Evolutionary conservation across 2,329 filamentous ascomycete genomes (phyloP).

Genomic region (Malbranchea cinnamomea): DNA sequence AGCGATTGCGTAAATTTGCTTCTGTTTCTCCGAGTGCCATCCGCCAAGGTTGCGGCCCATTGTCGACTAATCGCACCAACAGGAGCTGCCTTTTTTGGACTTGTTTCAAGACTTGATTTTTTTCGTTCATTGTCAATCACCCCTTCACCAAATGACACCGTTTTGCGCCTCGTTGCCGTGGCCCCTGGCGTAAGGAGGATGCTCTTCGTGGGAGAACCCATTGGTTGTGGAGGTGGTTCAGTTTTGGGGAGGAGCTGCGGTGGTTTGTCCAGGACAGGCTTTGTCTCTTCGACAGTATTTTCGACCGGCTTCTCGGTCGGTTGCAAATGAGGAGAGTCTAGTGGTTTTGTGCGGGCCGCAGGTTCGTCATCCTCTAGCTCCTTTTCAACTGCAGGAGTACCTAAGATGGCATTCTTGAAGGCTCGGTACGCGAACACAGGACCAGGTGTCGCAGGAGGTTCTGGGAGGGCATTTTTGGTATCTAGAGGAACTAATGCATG

Average conservation of each 20-base stretch:
- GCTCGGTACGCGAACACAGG: conserved; percentile 53
- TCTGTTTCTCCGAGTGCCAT: conserved; percentile 13
- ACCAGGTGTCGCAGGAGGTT: conserved; percentile 49
- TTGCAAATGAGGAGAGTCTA: conserved; percentile 12
- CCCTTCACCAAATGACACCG: conserved; percentile 44
- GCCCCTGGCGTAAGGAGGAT: conserved; percentile 51
- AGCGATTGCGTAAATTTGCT: conserved; percentile 28
- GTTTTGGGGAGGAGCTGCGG: conserved; percentile 6
- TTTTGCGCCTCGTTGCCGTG: conserved; percentile 40
- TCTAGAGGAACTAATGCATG: conserved; percentile 52
- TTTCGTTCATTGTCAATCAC: conserved; percentile 43
- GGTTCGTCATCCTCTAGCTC: conserved; percentile 16
- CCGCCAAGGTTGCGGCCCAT: conserved; percentile 6
- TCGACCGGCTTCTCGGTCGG: conserved; percentile 9
- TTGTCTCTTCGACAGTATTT: conserved; percentile 10
- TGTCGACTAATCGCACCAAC: conserved; percentile 31
- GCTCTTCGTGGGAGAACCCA: conserved; percentile 42
- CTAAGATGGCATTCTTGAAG: conserved; percentile 40
- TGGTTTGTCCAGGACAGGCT: conserved; percentile 7
- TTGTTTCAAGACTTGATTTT: conserved; percentile 27
- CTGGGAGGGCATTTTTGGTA: conserved; percentile 39
- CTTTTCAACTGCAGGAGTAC: conserved; percentile 44
- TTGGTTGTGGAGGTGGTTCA: conserved; percentile 13
- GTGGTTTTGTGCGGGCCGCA: conserved; percentile 9
- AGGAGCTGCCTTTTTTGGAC: conserved; percentile 29